Evolutionary conservation across 2,329 filamentous ascomycete species (phyloP).

Genomic region (Intubia oerlemansii): DNA sequence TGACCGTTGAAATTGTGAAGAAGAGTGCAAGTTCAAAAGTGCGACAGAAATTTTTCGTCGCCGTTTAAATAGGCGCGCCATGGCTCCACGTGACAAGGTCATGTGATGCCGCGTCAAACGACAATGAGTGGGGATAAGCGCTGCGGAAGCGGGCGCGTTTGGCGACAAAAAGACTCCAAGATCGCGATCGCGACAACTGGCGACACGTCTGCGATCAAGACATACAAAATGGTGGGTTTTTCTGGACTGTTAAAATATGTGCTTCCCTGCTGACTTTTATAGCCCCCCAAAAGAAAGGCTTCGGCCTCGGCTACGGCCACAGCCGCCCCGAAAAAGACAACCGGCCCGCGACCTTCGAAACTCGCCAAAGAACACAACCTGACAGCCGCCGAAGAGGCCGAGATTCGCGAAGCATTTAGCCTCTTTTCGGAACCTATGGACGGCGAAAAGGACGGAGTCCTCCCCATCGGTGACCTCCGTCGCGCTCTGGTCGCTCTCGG

Average conservation of each 20-base stretch:
- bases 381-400: conserved; percentile 60
- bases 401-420: conserved; percentile 77
- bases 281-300: conserved; percentile 33
- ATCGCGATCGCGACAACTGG: too few relatives aligned
- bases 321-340: conserved; percentile 7
- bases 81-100: too few relatives aligned
- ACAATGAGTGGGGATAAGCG: too few relatives aligned
- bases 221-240: neutral
- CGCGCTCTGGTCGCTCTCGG: conserved; percentile 65
- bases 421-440: conserved; percentile 56
- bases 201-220: neutral
- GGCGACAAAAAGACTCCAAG: neutral
- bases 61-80: too few relatives aligned
- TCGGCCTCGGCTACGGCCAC: conserved; percentile 11
- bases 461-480: conserved; percentile 45
- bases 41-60: too few relatives aligned
- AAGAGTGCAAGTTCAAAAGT: too few relatives aligned
- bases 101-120: too few relatives aligned
- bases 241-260: neutral
- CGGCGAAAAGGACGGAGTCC: conserved; percentile 51
- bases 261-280: neutral
- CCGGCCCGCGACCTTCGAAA: conserved; percentile 46
- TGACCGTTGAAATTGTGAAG: too few relatives aligned
- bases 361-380: conserved; percentile 86
- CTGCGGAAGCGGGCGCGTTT: too few relatives aligned